Percentiles rank a stretch among this genome's conserved stretches.
Evolutionary conservation across 768 basidiomycete species (phyloP).

Genomic region (Royoungia palumana): DNA sequence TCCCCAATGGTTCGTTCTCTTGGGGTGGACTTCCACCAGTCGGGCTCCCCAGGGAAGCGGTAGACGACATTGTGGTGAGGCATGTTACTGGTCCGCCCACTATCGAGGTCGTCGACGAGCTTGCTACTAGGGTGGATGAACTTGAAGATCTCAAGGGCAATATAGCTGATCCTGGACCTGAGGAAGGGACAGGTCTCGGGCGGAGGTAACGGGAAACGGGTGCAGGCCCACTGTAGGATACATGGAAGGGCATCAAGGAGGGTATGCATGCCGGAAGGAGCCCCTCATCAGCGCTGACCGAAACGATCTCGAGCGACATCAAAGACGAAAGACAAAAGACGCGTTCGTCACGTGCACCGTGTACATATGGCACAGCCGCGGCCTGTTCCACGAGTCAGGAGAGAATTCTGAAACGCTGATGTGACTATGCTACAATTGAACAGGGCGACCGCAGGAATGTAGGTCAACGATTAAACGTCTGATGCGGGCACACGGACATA

Average conservation of each 20-base stretch:
- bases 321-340: neutral
- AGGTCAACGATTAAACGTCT: no score
- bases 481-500: no score
- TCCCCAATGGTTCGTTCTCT: neutral
- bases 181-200: constrained; percentile 36
- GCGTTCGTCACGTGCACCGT: constrained; percentile 8
- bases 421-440: no score
- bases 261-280: constrained; percentile 46
- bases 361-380: constrained; percentile 10
- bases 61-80: constrained; percentile 5
- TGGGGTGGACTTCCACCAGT: neutral
- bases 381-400: no score
- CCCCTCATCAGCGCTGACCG: neutral
- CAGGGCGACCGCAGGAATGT: no score
- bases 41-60: constrained; percentile 2
- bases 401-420: no score
- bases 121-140: constrained; percentile 11
- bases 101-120: constrained; percentile 6
- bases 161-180: no score
- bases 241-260: constrained; percentile 81
- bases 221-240: constrained; percentile 66
- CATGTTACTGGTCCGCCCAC: constrained; percentile 2
- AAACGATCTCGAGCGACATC: constrained; percentile 23
- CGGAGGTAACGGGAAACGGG: constrained; percentile 73
- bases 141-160: constrained; percentile 10